phyloP scores from a whole-genome alignment of 495 filamentous ascomycete species.

The Geopyxis carbonaria region DNA sequence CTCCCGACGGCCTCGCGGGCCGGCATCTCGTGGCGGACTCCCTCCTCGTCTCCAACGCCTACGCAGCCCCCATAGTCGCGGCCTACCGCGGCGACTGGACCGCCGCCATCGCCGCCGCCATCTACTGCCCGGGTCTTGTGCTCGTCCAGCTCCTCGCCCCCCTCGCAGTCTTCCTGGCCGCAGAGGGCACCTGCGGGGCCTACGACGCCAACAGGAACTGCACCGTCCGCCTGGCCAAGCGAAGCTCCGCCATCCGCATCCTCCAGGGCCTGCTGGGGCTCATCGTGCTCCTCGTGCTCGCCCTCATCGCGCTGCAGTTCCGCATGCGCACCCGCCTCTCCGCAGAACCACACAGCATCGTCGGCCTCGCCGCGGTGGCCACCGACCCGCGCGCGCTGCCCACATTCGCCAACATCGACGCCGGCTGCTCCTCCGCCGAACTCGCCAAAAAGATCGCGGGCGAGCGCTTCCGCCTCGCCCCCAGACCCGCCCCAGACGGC shows the following conservation, averaged over 20 bases:
- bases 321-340: not conserved
- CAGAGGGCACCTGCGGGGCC: not conserved
- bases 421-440: not conserved
- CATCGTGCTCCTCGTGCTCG: not conserved
- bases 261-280: not conserved
- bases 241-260: not conserved
- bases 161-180: not conserved
- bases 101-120: not conserved
- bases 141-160: not conserved
- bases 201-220: not conserved
- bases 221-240: not conserved
- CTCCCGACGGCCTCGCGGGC: slow-evolving; percentile 1
- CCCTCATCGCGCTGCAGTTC: not conserved
- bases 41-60: not conserved
- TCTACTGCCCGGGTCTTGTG: not conserved
- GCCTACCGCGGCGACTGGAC: not conserved
- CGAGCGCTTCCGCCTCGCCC: not conserved
- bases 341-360: not conserved
- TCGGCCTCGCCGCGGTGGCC: not conserved
- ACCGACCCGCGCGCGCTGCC: not conserved
- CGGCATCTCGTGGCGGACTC: no score
- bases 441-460: not conserved
- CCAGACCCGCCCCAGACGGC: not conserved
- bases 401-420: not conserved
- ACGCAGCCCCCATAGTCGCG: not conserved